Evolutionary conservation across 2,329 filamentous ascomycete species (phyloP).

Genomic region (Aschersonia sp.): DNA sequence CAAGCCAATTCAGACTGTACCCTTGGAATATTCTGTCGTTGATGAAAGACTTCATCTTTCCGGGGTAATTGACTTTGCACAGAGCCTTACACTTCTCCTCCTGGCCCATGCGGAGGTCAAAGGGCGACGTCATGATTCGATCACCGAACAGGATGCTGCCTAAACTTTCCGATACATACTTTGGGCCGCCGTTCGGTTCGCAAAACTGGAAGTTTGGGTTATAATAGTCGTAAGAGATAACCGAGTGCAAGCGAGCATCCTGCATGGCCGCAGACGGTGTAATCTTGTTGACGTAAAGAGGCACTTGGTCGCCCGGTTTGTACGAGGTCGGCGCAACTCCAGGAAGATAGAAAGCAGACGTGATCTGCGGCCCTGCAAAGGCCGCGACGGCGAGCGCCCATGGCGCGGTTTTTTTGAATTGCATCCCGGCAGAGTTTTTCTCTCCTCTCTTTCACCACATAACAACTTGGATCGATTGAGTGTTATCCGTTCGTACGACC

Average conservation of each 20-base stretch:
- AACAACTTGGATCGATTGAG: not conserved
- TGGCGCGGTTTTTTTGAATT: constrained; percentile 28
- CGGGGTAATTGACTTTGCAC: constrained; percentile 52
- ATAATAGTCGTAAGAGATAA: constrained; percentile 95
- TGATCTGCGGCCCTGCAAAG: constrained; percentile 35
- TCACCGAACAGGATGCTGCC: constrained; percentile 97
- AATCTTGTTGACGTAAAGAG: constrained; percentile 84
- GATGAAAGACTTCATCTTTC: constrained; percentile 59
- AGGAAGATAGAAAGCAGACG: constrained; percentile 82
- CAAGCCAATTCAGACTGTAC: constrained; percentile 89
- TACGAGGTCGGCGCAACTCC: constrained; percentile 93
- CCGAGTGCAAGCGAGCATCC: constrained; percentile 75
- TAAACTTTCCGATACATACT: constrained; percentile 66
- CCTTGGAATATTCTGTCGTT: constrained; percentile 70
- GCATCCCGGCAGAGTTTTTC: constrained; percentile 21
- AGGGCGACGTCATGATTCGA: constrained; percentile 91
- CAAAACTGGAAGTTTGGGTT: constrained; percentile 81
- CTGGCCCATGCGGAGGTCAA: constrained; percentile 70
- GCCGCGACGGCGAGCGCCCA: constrained; percentile 35
- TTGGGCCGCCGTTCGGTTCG: constrained; percentile 57
- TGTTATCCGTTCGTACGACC: too few species aligned
- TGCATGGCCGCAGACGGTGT: constrained; percentile 66
- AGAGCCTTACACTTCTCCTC: constrained; percentile 80
- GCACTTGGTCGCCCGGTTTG: constrained; percentile 62
- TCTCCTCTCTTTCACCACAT: not conserved